Conservation (phyloP, 2,329 filamentous ascomycete genomes). For the Colletotrichum shisoi region DNA sequence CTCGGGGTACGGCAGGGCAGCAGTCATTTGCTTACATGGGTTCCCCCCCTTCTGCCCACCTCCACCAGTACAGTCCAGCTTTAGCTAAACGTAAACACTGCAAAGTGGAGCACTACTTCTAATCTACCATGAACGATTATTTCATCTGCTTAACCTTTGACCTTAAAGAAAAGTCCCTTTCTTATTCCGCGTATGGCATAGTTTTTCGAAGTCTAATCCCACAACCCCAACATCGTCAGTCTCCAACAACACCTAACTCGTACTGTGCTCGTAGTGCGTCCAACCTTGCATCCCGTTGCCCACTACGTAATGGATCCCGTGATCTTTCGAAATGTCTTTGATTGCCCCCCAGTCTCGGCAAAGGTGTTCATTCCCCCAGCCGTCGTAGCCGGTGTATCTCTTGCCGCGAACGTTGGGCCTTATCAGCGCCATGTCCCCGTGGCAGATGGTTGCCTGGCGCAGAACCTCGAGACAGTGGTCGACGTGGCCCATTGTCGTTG, state of each 20-base stretch:
- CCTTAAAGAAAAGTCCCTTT: too few species aligned
- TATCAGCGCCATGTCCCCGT: background rate
- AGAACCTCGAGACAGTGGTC: conserved; percentile 4
- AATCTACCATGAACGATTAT: too few species aligned
- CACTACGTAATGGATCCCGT: background rate
- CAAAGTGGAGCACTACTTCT: too few species aligned
- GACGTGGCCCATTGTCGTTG: background rate
- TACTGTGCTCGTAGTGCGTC: background rate
- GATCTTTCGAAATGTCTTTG: background rate
- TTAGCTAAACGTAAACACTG: too few species aligned
- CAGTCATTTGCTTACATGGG: too few species aligned
- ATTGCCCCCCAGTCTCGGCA: conserved; percentile 5
- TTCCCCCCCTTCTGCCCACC: too few species aligned
- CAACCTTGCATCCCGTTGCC: background rate
- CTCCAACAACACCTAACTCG: background rate
- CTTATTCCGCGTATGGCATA: too few species aligned
- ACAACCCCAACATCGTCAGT: background rate
- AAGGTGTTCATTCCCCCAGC: conserved; percentile 4
- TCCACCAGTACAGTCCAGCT: too few species aligned
- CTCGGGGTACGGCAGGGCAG: too few species aligned
- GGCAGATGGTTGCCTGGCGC: conserved; percentile 9
- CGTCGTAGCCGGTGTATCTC: background rate
- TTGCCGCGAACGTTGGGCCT: background rate
- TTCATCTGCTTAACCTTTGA: too few species aligned
- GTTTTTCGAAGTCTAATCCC: too few species aligned